These are phyloP conservation scores for Blastobotrys mokoenaii DNA, from an alignment of 805 yeast genomes.

Conservation along the genomic window DNA sequence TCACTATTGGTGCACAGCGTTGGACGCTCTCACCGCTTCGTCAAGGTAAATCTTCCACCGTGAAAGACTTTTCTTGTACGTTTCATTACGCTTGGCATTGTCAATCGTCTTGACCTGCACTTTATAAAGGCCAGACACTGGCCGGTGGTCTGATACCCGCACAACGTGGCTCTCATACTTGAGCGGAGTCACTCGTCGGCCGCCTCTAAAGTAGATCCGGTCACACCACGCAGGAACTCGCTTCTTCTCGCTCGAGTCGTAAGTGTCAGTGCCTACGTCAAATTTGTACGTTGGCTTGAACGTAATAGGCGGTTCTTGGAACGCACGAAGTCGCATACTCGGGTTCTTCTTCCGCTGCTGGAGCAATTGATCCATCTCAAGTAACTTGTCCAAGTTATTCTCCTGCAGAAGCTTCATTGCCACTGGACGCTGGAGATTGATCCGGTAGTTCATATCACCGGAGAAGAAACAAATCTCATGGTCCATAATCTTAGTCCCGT, in stretches of 20 bases:
- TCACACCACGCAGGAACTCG: constrained; percentile 99
- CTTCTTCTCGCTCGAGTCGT: constrained; percentile 86
- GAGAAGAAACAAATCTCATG: constrained; percentile 82
- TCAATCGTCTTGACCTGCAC: constrained; percentile 61
- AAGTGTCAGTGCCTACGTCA: constrained; percentile 72
- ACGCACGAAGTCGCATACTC: constrained; percentile 52
- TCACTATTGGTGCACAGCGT: no score
- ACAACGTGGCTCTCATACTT: constrained; percentile 53
- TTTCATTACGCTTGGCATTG: constrained; percentile 29
- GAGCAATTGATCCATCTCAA: constrained; percentile 70
- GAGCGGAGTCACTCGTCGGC: constrained; percentile 46
- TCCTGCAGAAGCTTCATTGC: constrained; percentile 50
- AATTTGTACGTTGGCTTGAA: constrained; percentile 93
- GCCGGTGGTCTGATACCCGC: constrained; percentile 80
- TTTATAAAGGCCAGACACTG: constrained; percentile 67
- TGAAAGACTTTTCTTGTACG: constrained; percentile 8
- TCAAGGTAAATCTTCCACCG: constrained; percentile 12
- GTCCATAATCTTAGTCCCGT: constrained; percentile 50
- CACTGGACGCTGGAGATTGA: constrained; percentile 59
- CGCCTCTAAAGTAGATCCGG: constrained; percentile 62
- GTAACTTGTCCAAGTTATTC: constrained; percentile 42
- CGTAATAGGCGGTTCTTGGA: constrained; percentile 67
- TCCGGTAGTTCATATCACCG: constrained; percentile 90
- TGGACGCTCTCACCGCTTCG: constrained; percentile 1
- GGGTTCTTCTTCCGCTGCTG: constrained; percentile 72